Conservation (phyloP, 2,329 filamentous ascomycete species). For the Macrophomina pseudophaseolina region DNA sequence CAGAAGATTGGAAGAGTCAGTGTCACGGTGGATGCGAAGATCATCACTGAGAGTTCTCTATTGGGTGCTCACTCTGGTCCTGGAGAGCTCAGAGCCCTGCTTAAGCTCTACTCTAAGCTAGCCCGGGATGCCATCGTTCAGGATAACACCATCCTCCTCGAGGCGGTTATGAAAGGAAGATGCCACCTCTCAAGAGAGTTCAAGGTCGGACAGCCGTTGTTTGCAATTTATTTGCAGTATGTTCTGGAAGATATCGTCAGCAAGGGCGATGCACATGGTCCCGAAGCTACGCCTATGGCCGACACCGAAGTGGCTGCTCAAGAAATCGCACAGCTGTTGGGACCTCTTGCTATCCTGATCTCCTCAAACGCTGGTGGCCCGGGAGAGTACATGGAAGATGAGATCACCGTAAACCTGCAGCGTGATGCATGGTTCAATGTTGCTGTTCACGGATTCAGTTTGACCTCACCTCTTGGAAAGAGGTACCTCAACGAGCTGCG, state of each 20-base stretch:
- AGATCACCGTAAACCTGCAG: constrained; percentile 68
- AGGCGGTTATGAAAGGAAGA: constrained; percentile 79
- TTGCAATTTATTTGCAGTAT: constrained; percentile 82
- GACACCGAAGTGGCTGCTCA: constrained; percentile 82
- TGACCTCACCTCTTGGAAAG: constrained; percentile 73
- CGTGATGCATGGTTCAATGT: constrained; percentile 99
- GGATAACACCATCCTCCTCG: constrained; percentile 68
- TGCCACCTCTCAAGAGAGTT: constrained; percentile 75
- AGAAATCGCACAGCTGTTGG: constrained; percentile 86
- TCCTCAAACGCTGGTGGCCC: constrained; percentile 59
- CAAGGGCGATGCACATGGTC: constrained; percentile 82
- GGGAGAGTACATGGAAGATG: constrained; percentile 61
- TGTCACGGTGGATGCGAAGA: constrained; percentile 77
- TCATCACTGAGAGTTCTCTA: constrained; percentile 80
- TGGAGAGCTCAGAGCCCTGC: constrained; percentile 81
- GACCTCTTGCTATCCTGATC: constrained; percentile 85
- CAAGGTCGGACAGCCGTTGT: constrained; percentile 72
- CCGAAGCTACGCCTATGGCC: constrained; percentile 71
- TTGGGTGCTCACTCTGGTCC: constrained; percentile 78
- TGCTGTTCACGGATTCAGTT: constrained; percentile 86
- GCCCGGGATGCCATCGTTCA: constrained; percentile 74
- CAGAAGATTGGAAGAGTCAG: constrained; percentile 92
- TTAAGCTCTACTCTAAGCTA: constrained; percentile 81
- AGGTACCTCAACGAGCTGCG: constrained; percentile 78
- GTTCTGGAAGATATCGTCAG: constrained; percentile 86